phyloP scores from a whole-genome alignment of 768 basidiomycete genomes.

The Melanogaster broomeanus region DNA sequence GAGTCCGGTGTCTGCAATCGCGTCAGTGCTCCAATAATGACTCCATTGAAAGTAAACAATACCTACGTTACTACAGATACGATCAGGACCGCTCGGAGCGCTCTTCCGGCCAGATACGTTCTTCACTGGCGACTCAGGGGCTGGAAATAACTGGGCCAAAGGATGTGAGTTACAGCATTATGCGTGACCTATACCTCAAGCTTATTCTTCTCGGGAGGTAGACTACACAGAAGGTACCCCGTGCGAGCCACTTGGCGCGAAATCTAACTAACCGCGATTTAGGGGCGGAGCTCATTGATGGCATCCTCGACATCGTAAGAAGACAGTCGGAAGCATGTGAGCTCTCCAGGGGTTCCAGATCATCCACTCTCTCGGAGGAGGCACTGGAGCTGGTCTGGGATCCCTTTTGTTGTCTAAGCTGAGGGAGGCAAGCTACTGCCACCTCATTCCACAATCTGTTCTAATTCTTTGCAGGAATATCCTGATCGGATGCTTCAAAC shows the following conservation, averaged over 20 bases:
- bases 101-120: slow-evolving; percentile 91
- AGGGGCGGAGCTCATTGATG: slow-evolving; percentile 91
- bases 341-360: slow-evolving; percentile 90
- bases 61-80: slow-evolving; percentile 46
- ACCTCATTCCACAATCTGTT: neutral
- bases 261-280: neutral
- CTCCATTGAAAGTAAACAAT: neutral
- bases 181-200: slow-evolving; percentile 4
- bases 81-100: slow-evolving; percentile 65
- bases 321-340: slow-evolving; percentile 83
- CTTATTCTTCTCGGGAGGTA: slow-evolving; percentile 33
- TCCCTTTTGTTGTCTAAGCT: slow-evolving; percentile 79
- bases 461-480: slow-evolving; percentile 51
- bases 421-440: slow-evolving; percentile 57
- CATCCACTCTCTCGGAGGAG: slow-evolving; percentile 88
- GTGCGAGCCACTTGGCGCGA: neutral
- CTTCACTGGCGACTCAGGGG: slow-evolving; percentile 59
- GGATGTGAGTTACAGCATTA: slow-evolving; percentile 63
- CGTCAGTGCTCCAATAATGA: slow-evolving; percentile 41
- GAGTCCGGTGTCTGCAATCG: slow-evolving; percentile 85
- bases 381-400: slow-evolving; percentile 87
- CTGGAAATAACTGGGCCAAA: slow-evolving; percentile 97
- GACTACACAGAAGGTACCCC: slow-evolving; percentile 84
- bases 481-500: slow-evolving; percentile 52
- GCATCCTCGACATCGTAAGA: slow-evolving; percentile 80